Conservation (phyloP, 2,329 filamentous ascomycete genomes). For the Fusarium papillatum region DNA sequence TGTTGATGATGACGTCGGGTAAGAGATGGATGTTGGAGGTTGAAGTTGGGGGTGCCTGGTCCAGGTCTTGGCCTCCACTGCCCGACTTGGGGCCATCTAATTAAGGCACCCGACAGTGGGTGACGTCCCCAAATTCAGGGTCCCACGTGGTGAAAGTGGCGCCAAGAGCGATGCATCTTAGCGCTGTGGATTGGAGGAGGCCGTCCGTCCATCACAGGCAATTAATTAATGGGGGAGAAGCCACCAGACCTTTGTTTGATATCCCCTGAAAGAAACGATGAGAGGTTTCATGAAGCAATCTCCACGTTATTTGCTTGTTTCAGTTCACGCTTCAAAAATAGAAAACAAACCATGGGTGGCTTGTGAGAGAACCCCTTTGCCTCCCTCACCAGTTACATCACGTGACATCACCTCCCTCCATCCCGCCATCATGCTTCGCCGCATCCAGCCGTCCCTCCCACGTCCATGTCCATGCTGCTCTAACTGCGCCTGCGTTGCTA, state of each 20-base stretch:
- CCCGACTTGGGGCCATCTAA: slow-evolving; percentile 23
- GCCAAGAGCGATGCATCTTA: slow-evolving; percentile 36
- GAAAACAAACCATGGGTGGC: not conserved
- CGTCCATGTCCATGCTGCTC: slow-evolving; percentile 25
- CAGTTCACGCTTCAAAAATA: not conserved
- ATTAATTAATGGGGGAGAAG: slow-evolving; percentile 14
- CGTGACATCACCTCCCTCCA: slow-evolving; percentile 26
- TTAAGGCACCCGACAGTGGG: slow-evolving; percentile 33
- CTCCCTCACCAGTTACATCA: slow-evolving; percentile 18
- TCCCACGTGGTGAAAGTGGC: slow-evolving; percentile 38
- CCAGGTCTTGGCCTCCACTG: slow-evolving; percentile 1
- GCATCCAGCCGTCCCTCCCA: slow-evolving; percentile 33
- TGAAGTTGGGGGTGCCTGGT: slow-evolving; percentile 13
- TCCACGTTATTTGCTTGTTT: not conserved
- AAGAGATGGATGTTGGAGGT: slow-evolving; percentile 8
- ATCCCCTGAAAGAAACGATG: not conserved
- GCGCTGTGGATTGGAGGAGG: slow-evolving; percentile 15
- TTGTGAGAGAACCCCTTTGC: slow-evolving; percentile 6
- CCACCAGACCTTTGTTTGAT: slow-evolving; percentile 4
- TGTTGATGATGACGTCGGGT: slow-evolving; percentile 31
- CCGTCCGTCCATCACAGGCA: slow-evolving; percentile 15
- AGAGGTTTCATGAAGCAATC: not conserved
- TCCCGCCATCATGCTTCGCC: slow-evolving; percentile 36
- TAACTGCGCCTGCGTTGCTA: slow-evolving; percentile 12
- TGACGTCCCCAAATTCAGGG: slow-evolving; percentile 38